Percentiles rank a stretch among this genome's conserved stretches.
phyloP scores from a whole-genome alignment of 495 filamentous ascomycete genomes.

The Podospora conica region DNA sequence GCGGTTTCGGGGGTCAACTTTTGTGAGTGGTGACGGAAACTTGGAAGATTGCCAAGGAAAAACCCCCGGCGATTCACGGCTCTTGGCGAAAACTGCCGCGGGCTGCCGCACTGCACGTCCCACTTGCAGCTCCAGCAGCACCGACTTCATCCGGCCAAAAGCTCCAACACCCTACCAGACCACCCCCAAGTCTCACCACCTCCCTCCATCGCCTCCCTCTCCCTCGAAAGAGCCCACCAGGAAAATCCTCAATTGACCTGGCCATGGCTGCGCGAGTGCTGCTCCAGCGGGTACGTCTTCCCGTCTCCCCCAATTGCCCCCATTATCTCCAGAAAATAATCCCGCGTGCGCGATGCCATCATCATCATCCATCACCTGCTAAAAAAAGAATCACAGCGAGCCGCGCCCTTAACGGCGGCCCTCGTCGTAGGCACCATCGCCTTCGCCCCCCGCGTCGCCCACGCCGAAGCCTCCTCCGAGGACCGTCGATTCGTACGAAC shows the following conservation, averaged over 20 bases:
- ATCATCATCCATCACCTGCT: constrained; percentile 2
- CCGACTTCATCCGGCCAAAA: neutral
- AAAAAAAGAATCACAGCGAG: constrained; percentile 28
- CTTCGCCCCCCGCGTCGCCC: constrained; percentile 40
- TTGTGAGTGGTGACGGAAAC: too few species aligned
- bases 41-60: neutral
- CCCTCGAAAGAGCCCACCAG: constrained; percentile 1
- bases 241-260: constrained; percentile 34
- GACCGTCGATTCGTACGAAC: constrained; percentile 31
- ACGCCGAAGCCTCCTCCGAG: constrained; percentile 40
- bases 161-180: neutral
- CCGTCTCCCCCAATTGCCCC: neutral
- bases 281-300: constrained; percentile 39
- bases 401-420: constrained; percentile 43
- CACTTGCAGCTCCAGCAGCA: constrained; percentile 2
- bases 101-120: constrained; percentile 4
- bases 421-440: constrained; percentile 39
- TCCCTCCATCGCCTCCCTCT: neutral
- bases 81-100: neutral
- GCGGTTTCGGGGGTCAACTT: too few species aligned
- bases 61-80: neutral
- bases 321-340: neutral
- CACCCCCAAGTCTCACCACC: neutral
- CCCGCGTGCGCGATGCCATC: neutral
- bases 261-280: constrained; percentile 50